Evolutionary conservation across 2,329 filamentous ascomycete genomes (phyloP).

Genomic region (Fusarium concolor): DNA sequence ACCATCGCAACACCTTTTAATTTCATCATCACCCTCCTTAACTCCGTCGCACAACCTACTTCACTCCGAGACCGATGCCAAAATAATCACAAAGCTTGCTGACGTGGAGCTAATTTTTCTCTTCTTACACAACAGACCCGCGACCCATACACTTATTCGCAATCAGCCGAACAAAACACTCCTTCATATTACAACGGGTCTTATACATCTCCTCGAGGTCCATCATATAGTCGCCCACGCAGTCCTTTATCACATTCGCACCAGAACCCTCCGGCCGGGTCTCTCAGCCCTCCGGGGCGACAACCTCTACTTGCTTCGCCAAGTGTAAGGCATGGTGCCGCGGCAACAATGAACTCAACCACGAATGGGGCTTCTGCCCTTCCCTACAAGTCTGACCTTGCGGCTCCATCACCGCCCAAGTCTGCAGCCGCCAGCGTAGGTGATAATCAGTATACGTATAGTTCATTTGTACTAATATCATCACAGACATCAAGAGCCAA

Average conservation of each 20-base stretch:
- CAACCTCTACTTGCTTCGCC: slow-evolving; percentile 61
- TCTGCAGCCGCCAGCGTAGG: slow-evolving; percentile 54
- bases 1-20: slow-evolving; percentile 35
- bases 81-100: slow-evolving; percentile 40
- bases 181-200: slow-evolving; percentile 61
- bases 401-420: slow-evolving; percentile 55
- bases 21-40: slow-evolving; percentile 39
- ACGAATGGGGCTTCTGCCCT: slow-evolving; percentile 56
- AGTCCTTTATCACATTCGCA: slow-evolving; percentile 65
- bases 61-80: slow-evolving; percentile 25
- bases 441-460: slow-evolving; percentile 23
- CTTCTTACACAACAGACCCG: slow-evolving; percentile 55
- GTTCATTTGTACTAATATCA: slow-evolving; percentile 28
- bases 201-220: slow-evolving; percentile 61
- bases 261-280: slow-evolving; percentile 56
- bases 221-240: slow-evolving; percentile 58
- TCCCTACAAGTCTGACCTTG: slow-evolving; percentile 55
- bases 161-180: slow-evolving; percentile 56
- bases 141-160: slow-evolving; percentile 63
- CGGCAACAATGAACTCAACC: slow-evolving; percentile 52
- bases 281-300: slow-evolving; percentile 58
- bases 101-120: slow-evolving; percentile 46
- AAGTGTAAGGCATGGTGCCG: slow-evolving; percentile 57
- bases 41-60: slow-evolving; percentile 29
- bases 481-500: slow-evolving; percentile 77